Percentiles rank a stretch among this genome's conserved stretches.
phyloP scores from a whole-genome alignment of 1,284 basidiomycete species.

The Calocybe gambosa region DNA sequence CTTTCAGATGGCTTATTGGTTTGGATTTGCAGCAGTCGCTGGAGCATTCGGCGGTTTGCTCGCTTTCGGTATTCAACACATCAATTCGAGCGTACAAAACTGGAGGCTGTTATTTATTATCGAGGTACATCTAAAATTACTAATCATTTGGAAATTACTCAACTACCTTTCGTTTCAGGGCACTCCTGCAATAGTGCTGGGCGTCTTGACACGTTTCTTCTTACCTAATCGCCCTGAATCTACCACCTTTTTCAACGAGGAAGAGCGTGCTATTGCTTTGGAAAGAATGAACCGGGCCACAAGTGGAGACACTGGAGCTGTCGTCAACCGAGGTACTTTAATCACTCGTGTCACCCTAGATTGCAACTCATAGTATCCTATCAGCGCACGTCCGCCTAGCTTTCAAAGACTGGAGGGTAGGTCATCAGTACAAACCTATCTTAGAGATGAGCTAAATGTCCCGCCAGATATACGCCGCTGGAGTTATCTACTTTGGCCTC shows the following conservation, averaged over 20 bases:
- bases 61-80: slow-evolving; percentile 65
- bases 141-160: not conserved
- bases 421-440: slow-evolving; percentile 20
- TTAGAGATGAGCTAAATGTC: not conserved
- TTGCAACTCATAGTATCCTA: slow-evolving; percentile 2
- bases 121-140: slow-evolving; percentile 38
- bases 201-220: slow-evolving; percentile 55
- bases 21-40: slow-evolving; percentile 73
- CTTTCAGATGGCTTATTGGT: slow-evolving; percentile 62
- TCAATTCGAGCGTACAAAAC: slow-evolving; percentile 40
- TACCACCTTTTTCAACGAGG: slow-evolving; percentile 61
- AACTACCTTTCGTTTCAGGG: slow-evolving; percentile 35
- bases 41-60: slow-evolving; percentile 74
- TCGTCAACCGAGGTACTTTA: slow-evolving; percentile 55
- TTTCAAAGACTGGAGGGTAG: slow-evolving; percentile 66
- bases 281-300: slow-evolving; percentile 70
- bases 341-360: not conserved
- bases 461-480: slow-evolving; percentile 53
- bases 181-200: slow-evolving; percentile 62
- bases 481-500: slow-evolving; percentile 71
- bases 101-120: slow-evolving; percentile 76
- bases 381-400: slow-evolving; percentile 60
- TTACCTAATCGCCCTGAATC: slow-evolving; percentile 78
- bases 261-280: slow-evolving; percentile 68
- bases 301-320: slow-evolving; percentile 60